Percentiles rank a stretch among this genome's conserved stretches.
Evolutionary conservation across 2,329 filamentous ascomycete genomes (phyloP).

Genomic region (Fusarium mexicanum): DNA sequence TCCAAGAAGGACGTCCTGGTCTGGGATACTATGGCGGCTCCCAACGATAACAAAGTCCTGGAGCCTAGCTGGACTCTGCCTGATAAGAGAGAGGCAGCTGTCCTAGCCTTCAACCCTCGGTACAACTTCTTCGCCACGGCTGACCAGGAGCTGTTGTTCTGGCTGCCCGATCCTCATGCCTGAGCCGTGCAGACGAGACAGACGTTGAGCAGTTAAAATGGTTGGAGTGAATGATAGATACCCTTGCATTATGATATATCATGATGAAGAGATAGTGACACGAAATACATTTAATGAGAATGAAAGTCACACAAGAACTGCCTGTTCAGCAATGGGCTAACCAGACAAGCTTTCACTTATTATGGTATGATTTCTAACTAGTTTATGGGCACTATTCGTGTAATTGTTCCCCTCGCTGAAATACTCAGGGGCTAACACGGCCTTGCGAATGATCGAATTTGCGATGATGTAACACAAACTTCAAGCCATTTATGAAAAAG

Average conservation of each 20-base stretch:
- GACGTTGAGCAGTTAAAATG: neutral
- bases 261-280: neutral
- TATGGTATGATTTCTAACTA: neutral
- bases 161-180: slow-evolving; percentile 74
- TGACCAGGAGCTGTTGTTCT: slow-evolving; percentile 84
- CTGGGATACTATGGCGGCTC: slow-evolving; percentile 79
- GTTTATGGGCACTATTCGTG: neutral
- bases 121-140: slow-evolving; percentile 93
- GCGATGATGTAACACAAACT: neutral
- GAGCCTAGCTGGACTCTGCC: slow-evolving; percentile 72
- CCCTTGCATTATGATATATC: slow-evolving; percentile 7
- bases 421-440: neutral
- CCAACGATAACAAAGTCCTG: slow-evolving; percentile 66
- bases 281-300: neutral
- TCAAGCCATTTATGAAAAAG: neutral
- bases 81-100: slow-evolving; percentile 73
- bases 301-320: neutral
- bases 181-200: slow-evolving; percentile 43
- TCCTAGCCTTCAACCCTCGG: slow-evolving; percentile 88
- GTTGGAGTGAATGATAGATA: slow-evolving; percentile 22
- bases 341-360: neutral
- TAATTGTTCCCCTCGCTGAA: neutral
- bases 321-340: neutral
- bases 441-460: neutral
- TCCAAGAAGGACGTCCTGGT: slow-evolving; percentile 77